Evolutionary conservation across 345 rosid genomes (phyloP), one percentile per base, ranked within the genome.

Genomic region (Brassica napus): DNA sequence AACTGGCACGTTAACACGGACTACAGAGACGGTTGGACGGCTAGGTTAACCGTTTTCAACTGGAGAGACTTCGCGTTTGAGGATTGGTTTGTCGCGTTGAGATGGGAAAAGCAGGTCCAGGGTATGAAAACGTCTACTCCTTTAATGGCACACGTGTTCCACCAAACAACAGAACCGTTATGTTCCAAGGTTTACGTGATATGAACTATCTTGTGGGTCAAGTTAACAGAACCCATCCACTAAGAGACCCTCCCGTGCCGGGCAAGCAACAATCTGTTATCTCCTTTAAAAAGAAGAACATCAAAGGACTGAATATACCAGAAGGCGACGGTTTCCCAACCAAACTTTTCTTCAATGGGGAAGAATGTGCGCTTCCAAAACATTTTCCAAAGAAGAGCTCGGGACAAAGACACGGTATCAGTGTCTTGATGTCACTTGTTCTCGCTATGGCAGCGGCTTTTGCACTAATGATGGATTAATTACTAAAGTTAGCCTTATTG

Each of bases 241-340:
- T 31, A 12, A 55, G 42, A 15, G 90, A 86, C 62, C 94, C 97
- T 0, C 72, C 81, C 71, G 85, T 91, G 30, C 94, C 98, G 0
- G 99, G 98, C 10, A 96, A 96, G 82, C 97, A 92, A 77, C 99
- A 96, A 57, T 88, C 99, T 12, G 94, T 92, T 15, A 77, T 96
- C 42, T 89, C 99, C 2, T 96, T 96, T 73, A 74, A 68, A 0
- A 96, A 96, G 85, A 88, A 88, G 21, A 35, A 67, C 2, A 85
- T 85, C 5, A 81, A 84, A 0, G 77, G 82, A 4, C 84, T 93
- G 14, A 81, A 89, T 55, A 74, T 96, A n/a, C 64, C 23, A 0
- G 39, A 31, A 4, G 98, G 99, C 0, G 91, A 93, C 31, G 97
- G 97, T 4, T 96, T 96, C 57, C 99, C 97, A 0, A 75, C 85